These are phyloP conservation scores for Piper longum DNA, from an alignment of 164 flowering plant genomes.

Conservation along the genomic window DNA sequence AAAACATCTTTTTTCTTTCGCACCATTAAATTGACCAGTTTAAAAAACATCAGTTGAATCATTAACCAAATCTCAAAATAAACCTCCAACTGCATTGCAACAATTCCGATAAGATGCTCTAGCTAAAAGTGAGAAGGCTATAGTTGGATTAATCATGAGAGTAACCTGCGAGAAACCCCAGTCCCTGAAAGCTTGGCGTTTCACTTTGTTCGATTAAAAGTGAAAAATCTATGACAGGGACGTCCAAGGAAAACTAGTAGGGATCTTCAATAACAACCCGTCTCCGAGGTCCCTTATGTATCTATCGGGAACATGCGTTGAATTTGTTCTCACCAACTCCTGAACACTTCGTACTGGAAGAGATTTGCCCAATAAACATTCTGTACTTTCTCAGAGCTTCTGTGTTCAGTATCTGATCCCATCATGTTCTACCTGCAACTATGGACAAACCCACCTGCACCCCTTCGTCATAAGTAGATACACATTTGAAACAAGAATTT, in stretches of 20 bases:
- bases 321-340: constrained; percentile 15
- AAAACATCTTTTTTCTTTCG: too few species aligned
- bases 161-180: constrained; percentile 23
- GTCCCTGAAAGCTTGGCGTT: constrained; percentile 14
- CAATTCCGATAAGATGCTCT: too few species aligned
- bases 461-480: too few species aligned
- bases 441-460: too few species aligned
- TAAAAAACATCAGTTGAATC: too few species aligned
- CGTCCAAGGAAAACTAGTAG: constrained; percentile 2
- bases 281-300: constrained; percentile 10
- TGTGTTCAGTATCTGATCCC: not conserved
- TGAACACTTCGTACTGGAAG: constrained; percentile 14
- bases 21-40: too few species aligned
- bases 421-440: not conserved
- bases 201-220: constrained; percentile 13
- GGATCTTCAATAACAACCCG: not conserved
- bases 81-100: too few species aligned
- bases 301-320: constrained; percentile 11
- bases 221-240: constrained; percentile 17
- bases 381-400: constrained; percentile 1
- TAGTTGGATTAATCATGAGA: too few species aligned
- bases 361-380: constrained; percentile 6
- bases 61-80: too few species aligned
- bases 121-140: too few species aligned
- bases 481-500: too few species aligned